Evolutionary conservation across 768 basidiomycete species (phyloP).

Genomic region (Lentinus tigrinus): DNA sequence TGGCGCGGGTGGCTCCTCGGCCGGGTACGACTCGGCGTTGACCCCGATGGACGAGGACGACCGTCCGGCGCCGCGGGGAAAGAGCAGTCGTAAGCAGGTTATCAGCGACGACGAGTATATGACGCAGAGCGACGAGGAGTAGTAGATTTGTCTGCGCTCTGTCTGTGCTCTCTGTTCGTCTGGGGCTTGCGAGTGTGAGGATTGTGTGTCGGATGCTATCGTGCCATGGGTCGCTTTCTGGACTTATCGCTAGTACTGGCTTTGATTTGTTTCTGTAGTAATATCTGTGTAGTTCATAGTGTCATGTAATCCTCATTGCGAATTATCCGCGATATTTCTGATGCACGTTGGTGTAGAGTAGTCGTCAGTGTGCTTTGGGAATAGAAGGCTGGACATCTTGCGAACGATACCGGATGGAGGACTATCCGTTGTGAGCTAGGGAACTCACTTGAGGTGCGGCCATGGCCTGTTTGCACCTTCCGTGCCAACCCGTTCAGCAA

Average conservation of each 20-base stretch:
- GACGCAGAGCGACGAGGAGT: slow-evolving; percentile 77
- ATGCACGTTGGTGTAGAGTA: too few relatives aligned
- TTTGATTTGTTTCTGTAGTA: slow-evolving; percentile 13
- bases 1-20: slow-evolving; percentile 19
- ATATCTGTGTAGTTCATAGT: slow-evolving; percentile 17
- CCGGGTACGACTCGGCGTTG: slow-evolving; percentile 63
- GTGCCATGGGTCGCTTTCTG: not conserved
- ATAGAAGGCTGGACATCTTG: too few relatives aligned
- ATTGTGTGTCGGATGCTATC: not conserved
- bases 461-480: too few relatives aligned
- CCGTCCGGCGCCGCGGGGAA: slow-evolving; percentile 52
- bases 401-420: too few relatives aligned
- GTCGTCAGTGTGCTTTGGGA: too few relatives aligned
- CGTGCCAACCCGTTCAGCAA: too few relatives aligned
- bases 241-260: slow-evolving; percentile 1
- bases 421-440: too few relatives aligned
- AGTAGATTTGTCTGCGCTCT: not conserved
- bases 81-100: slow-evolving; percentile 67
- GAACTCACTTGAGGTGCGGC: too few relatives aligned
- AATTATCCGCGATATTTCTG: too few relatives aligned
- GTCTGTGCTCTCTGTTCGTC: not conserved
- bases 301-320: slow-evolving; percentile 11
- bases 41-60: slow-evolving; percentile 85
- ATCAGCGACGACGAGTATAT: slow-evolving; percentile 66
- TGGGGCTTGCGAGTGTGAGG: not conserved